Conservation (phyloP, 768 basidiomycete species). For the Lactarius trivialis region DNA sequence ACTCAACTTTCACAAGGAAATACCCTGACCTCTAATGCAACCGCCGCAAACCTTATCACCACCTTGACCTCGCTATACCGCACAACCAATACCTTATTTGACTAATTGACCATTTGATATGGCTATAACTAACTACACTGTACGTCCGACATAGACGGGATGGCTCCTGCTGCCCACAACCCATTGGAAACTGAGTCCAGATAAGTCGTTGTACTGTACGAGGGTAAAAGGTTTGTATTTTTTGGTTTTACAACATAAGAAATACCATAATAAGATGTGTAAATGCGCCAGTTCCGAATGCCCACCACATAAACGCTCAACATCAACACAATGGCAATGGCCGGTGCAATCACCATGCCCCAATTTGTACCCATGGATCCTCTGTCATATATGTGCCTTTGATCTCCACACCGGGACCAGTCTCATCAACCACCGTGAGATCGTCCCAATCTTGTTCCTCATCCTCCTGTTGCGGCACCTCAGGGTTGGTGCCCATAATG, state of each 20-base stretch:
- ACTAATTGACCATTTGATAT: not conserved
- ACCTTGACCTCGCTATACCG: not conserved
- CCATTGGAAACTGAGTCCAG: not conserved
- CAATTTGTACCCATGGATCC: conserved; percentile 7
- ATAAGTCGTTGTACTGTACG: not conserved
- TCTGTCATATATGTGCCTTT: conserved; percentile 3
- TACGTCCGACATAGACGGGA: not conserved
- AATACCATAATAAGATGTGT: not conserved
- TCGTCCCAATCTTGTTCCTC: conserved; percentile 20
- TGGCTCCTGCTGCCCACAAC: not conserved
- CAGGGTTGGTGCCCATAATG: conserved; percentile 7
- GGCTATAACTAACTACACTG: not conserved
- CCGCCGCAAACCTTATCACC: not conserved
- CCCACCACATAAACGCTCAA: not conserved
- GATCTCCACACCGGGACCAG: not conserved
- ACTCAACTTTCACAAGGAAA: not conserved
- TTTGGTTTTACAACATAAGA: not conserved
- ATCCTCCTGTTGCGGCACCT: conserved; percentile 5
- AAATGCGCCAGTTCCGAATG: not conserved
- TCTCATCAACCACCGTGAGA: conserved; percentile 19
- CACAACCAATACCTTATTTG: not conserved
- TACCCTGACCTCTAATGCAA: not conserved
- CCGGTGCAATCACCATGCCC: conserved; percentile 10
- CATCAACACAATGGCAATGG: not conserved
- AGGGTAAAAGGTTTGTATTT: not conserved